Evolutionary conservation across 768 basidiomycete species (phyloP).

Genomic region (Thelephora ganbajun): DNA sequence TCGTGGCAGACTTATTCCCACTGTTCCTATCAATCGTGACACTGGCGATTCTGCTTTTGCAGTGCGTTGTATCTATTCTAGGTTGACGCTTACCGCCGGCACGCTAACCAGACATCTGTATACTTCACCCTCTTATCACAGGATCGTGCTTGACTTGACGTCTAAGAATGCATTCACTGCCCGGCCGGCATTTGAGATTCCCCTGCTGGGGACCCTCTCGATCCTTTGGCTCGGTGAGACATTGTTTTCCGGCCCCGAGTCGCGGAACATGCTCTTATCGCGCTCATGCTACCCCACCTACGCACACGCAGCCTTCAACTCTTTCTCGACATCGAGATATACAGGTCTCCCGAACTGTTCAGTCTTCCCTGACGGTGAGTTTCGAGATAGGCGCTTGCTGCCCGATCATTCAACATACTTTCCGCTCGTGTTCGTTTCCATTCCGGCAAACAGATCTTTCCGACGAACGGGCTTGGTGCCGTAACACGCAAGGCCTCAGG

Average conservation of each 20-base stretch:
- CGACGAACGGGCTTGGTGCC: slow-evolving; percentile 38
- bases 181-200: slow-evolving; percentile 34
- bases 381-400: background rate
- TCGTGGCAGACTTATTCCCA: slow-evolving; percentile 47
- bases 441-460: slow-evolving; percentile 20
- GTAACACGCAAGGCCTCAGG: slow-evolving; percentile 38
- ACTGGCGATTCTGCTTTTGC: slow-evolving; percentile 25
- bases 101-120: background rate
- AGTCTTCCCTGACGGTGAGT: slow-evolving; percentile 31
- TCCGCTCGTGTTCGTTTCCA: background rate
- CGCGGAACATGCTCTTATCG: background rate
- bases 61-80: slow-evolving; percentile 20
- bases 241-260: background rate
- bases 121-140: slow-evolving; percentile 10
- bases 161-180: slow-evolving; percentile 28
- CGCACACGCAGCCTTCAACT: slow-evolving; percentile 31
- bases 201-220: slow-evolving; percentile 27
- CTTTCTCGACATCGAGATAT: slow-evolving; percentile 50
- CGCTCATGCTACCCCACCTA: background rate
- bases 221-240: slow-evolving; percentile 40
- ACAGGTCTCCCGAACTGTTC: slow-evolving; percentile 30
- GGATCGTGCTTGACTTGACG: slow-evolving; percentile 29
- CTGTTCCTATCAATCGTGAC: slow-evolving; percentile 42
- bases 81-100: too few relatives aligned
- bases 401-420: background rate